Base-by-base conservation (phyloP, 2,329 filamentous ascomycete genomes). In the Macrophomina pseudophaseolina region DNA sequence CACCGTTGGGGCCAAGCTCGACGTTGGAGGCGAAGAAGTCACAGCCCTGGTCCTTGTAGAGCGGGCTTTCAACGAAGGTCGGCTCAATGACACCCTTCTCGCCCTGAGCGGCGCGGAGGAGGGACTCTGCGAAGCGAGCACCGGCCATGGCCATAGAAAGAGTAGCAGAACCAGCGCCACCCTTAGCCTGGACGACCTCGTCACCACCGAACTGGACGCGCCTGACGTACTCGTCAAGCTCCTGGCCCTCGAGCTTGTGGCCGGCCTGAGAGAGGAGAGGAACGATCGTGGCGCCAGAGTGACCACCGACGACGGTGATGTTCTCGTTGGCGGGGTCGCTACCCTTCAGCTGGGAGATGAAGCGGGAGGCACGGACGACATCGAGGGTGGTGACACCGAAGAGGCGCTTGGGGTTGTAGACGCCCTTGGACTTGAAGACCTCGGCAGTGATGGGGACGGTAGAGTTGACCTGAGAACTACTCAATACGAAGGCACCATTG, bases 321-420 rank as follows among this genome's bases (percentile, higher is more conserved):
- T 92, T 91, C 90, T 97, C 94, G 80, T 91, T 88, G 79, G 89
- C 89, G 75, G 95, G 95, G 87, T 98, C 91, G 82, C 91, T 93
- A 79, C 82, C 84, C 90, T 97, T 94, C 84, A 97, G 83, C 88
- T 97, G 90, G 76, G 91, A 93, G 84, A 98, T 95, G 89, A 99
- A 99, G 85, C 94, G 93, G 79, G 90, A 94, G 78, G 95, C 94
- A 80, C 95, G 95, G 83, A 99, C 95, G 72, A 98, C 94, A 78
- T 99, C 95, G 78, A 99, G 93, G 78, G 95, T 98, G 84, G 95
- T 99, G 80, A 99, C 95, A 87, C 95, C 95, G 85, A 99, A 99
- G 75, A 99, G 92, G 79, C 92, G 92, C 90, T 96, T 96, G 82
- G 95, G 94, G 90, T 99, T 94, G 90, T 97, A 99, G 85, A 98